Evolutionary conservation across 108 stramenopile genomes (phyloP).

Genomic region (Cylindrotheca closterium): DNA sequence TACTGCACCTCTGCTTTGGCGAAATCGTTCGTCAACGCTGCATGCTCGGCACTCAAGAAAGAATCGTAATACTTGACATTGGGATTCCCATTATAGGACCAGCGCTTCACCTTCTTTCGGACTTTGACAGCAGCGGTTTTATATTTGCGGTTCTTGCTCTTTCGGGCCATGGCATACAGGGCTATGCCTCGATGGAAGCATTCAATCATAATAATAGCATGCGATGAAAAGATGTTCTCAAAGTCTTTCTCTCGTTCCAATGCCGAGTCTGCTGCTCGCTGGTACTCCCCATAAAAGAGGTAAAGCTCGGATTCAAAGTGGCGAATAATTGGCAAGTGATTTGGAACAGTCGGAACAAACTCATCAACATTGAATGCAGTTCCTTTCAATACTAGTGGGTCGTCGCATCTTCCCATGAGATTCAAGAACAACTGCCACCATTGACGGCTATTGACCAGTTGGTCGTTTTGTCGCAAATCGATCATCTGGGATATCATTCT

Average conservation of each 20-base stretch:
- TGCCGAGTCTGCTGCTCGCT: background rate
- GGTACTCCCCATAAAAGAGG: slow-evolving; percentile 1
- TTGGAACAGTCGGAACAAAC: background rate
- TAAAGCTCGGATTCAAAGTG: background rate
- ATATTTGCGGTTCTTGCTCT: slow-evolving; percentile 14
- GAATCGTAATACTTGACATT: slow-evolving; percentile 7
- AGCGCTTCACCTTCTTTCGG: slow-evolving; percentile 3
- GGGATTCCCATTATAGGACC: slow-evolving; percentile 15
- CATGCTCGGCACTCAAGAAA: slow-evolving; percentile 2
- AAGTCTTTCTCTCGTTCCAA: background rate
- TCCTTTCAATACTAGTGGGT: slow-evolving; percentile 4
- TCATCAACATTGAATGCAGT: background rate
- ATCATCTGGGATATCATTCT: slow-evolving; percentile 2
- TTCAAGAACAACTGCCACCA: slow-evolving; percentile 20
- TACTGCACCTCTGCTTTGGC: background rate
- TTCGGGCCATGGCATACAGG: slow-evolving; percentile 20
- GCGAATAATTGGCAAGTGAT: background rate
- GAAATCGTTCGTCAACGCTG: background rate
- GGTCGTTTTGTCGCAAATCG: slow-evolving; percentile 1
- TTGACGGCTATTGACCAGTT: background rate
- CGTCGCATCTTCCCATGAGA: slow-evolving; percentile 15
- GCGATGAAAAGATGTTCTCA: background rate
- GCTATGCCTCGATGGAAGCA: slow-evolving; percentile 10
- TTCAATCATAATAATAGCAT: background rate
- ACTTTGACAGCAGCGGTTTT: background rate